phyloP scores from a whole-genome alignment of 176 grass and related monocot genomes.

The Oryza glaberrima region DNA sequence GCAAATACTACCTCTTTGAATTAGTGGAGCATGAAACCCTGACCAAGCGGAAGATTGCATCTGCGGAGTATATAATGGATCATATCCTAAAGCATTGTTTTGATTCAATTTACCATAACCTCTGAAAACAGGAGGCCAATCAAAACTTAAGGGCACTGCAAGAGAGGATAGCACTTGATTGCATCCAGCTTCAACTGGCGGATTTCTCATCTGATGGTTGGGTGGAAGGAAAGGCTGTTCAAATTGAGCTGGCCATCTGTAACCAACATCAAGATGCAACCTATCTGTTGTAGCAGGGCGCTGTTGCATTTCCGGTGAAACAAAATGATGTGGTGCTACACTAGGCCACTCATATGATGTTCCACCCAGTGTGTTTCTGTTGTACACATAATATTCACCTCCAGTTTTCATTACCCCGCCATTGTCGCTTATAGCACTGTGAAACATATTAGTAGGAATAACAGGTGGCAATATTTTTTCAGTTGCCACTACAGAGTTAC shows the following conservation, averaged over 20 bases:
- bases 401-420: slow-evolving; percentile 54
- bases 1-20: slow-evolving; percentile 62
- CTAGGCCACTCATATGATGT: slow-evolving; percentile 75
- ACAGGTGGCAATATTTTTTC: slow-evolving; percentile 43
- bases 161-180: slow-evolving; percentile 66
- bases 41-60: slow-evolving; percentile 72
- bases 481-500: slow-evolving; percentile 38
- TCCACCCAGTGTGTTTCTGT: slow-evolving; percentile 60
- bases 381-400: slow-evolving; percentile 59
- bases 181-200: slow-evolving; percentile 58
- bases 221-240: slow-evolving; percentile 67
- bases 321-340: slow-evolving; percentile 57
- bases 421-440: slow-evolving; percentile 47
- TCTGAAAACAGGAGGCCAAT: slow-evolving; percentile 96
- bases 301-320: slow-evolving; percentile 67
- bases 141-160: slow-evolving; percentile 84
- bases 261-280: slow-evolving; percentile 84
- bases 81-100: slow-evolving; percentile 65
- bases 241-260: slow-evolving; percentile 70
- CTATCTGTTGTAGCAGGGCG: slow-evolving; percentile 69
- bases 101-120: slow-evolving; percentile 67
- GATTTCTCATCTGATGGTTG: slow-evolving; percentile 62
- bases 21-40: slow-evolving; percentile 59
- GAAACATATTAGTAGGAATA: slow-evolving; percentile 48
- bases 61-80: slow-evolving; percentile 63